A percentile compares a stretch with the other conserved stretches of the same genome.
Conservation (phyloP, 345 rosid species). For the Psidium friedrichsthalianum region DNA sequence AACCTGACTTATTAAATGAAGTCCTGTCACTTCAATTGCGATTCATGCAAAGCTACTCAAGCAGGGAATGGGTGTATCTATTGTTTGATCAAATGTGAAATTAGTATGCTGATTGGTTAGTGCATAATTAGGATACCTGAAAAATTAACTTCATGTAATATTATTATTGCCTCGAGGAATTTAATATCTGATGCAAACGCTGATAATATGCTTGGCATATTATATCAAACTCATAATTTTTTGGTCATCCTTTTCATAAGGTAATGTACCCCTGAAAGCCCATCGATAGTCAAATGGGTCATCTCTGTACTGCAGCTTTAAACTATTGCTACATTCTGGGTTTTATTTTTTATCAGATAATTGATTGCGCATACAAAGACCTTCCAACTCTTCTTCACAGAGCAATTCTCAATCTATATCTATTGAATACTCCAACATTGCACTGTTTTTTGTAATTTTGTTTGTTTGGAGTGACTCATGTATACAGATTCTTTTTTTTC, state of each 20-base stretch:
- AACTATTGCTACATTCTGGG: background rate
- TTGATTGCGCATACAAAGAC: background rate
- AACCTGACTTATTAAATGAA: background rate
- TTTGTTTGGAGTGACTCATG: background rate
- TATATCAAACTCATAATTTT: background rate
- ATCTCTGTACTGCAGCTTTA: background rate
- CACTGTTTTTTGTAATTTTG: background rate
- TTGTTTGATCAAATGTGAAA: background rate
- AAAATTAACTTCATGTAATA: background rate
- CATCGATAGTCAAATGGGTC: background rate
- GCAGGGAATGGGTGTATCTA: background rate
- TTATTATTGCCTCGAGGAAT: background rate
- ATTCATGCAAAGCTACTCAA: background rate
- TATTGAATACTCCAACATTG: background rate
- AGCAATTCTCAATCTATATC: background rate
- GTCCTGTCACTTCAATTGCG: background rate
- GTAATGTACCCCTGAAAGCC: background rate
- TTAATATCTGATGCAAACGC: background rate
- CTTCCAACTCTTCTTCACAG: background rate
- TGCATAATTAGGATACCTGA: background rate
- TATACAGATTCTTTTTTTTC: background rate
- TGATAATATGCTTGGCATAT: background rate
- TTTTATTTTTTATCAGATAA: background rate
- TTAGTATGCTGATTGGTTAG: background rate
- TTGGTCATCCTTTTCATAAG: background rate